These are phyloP conservation scores for Suhomyces sp. DNA, from an alignment of 805 yeast genomes.

Conservation along the genomic window DNA sequence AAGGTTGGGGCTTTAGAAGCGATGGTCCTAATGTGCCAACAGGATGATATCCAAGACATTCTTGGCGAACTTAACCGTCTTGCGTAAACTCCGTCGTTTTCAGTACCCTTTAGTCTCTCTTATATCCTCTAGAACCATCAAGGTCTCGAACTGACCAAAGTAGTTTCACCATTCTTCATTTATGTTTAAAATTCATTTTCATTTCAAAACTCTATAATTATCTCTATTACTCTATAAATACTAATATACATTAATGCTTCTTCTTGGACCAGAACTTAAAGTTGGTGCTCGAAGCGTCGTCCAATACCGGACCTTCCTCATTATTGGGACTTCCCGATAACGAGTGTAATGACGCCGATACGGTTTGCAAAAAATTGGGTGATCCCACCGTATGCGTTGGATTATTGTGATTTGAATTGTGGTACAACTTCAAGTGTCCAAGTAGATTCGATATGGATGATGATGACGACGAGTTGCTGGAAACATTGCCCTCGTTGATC, in stretches of 20 bases:
- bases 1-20: too few relatives aligned
- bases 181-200: background rate
- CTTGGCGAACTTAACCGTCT: too few relatives aligned
- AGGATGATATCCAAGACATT: too few relatives aligned
- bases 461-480: conserved; percentile 11
- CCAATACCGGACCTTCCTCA: background rate
- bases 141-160: too few relatives aligned
- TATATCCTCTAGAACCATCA: too few relatives aligned
- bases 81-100: too few relatives aligned
- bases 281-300: conserved; percentile 1
- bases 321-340: background rate
- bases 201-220: too few relatives aligned
- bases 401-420: conserved; percentile 2
- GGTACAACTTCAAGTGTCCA: conserved; percentile 15
- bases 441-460: conserved; percentile 16
- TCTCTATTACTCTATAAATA: conserved; percentile 4
- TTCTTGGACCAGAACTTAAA: conserved; percentile 22
- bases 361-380: background rate
- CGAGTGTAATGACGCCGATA: conserved; percentile 5
- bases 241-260: conserved; percentile 9
- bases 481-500: conserved; percentile 5
- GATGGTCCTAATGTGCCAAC: too few relatives aligned
- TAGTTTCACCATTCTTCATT: too few relatives aligned
- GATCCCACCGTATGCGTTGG: conserved; percentile 5
- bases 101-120: too few relatives aligned